Conservation (phyloP, 208 protist genomes). For the Leishmania tarentolae region DNA sequence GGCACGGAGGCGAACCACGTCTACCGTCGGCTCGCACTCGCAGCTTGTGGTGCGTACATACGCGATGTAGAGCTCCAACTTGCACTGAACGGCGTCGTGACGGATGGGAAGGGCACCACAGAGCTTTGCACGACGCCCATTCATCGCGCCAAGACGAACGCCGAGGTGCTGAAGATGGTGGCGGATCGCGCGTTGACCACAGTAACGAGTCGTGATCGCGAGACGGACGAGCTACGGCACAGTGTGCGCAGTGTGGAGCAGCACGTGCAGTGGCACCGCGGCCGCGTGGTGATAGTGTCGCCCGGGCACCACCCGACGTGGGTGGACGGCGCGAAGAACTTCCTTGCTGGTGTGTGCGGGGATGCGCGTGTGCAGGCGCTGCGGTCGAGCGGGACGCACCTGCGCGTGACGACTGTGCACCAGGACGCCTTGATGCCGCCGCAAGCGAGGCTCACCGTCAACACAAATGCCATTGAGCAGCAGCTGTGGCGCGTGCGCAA, state of each 20-base stretch:
- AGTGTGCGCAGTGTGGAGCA: slow-evolving; percentile 94
- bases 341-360: slow-evolving; percentile 43
- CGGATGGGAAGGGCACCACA: slow-evolving; percentile 21
- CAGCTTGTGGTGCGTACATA: slow-evolving; percentile 16
- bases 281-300: slow-evolving; percentile 94
- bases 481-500: slow-evolving; percentile 62
- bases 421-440: slow-evolving; percentile 68
- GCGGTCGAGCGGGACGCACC: slow-evolving; percentile 36
- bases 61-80: slow-evolving; percentile 18
- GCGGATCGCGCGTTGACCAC: not conserved
- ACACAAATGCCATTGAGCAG: slow-evolving; percentile 61
- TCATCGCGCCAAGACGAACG: slow-evolving; percentile 23
- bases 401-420: slow-evolving; percentile 65
- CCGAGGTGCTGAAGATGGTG: slow-evolving; percentile 13
- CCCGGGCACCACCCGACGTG: slow-evolving; percentile 94
- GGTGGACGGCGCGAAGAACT: slow-evolving; percentile 76
- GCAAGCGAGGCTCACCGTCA: slow-evolving; percentile 46
- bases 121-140: slow-evolving; percentile 27
- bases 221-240: slow-evolving; percentile 95
- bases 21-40: slow-evolving; percentile 35
- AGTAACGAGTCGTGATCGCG: slow-evolving; percentile 29
- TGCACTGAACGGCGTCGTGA: slow-evolving; percentile 13
- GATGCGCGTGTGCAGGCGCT: slow-evolving; percentile 23
- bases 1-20: slow-evolving; percentile 83
- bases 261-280: slow-evolving; percentile 87